A percentile compares a stretch with the other conserved stretches of the same genome.
phyloP scores from a whole-genome alignment of 2,329 filamentous ascomycete genomes.

The Harringtonia aguacate region DNA sequence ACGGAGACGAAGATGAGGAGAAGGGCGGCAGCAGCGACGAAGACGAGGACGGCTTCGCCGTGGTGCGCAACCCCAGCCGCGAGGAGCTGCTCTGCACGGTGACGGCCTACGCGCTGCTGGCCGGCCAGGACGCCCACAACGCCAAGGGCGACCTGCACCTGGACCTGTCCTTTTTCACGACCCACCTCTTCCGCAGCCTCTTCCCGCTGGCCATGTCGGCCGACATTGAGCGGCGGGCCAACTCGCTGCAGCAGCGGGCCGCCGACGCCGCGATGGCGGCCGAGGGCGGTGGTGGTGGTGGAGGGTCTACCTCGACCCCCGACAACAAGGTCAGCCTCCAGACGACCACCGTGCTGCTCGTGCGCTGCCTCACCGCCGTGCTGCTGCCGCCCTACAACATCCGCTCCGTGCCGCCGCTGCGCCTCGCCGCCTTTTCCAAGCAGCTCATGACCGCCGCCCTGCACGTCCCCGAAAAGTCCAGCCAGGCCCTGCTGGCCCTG shows the following conservation, averaged over 20 bases:
- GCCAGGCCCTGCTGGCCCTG: conserved; percentile 67
- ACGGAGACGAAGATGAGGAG: conserved; percentile 29
- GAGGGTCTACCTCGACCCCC: conserved; percentile 19
- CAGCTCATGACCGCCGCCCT: conserved; percentile 73
- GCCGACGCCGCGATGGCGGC: conserved; percentile 33
- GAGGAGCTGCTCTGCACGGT: conserved; percentile 90
- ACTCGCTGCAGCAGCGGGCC: conserved; percentile 61
- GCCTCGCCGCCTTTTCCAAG: conserved; percentile 88
- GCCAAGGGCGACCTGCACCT: conserved; percentile 72
- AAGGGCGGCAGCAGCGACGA: conserved; percentile 34
- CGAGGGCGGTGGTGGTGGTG: background rate
- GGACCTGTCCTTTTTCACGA: conserved; percentile 91
- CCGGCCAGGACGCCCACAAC: conserved; percentile 85
- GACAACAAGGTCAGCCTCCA: conserved; percentile 75
- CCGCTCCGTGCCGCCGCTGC: conserved; percentile 65
- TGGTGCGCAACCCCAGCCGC: conserved; percentile 63
- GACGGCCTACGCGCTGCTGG: conserved; percentile 91
- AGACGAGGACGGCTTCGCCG: conserved; percentile 35
- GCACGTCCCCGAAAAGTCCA: conserved; percentile 84
- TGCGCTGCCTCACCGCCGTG: conserved; percentile 74
- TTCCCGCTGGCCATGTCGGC: conserved; percentile 69
- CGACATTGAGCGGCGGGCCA: conserved; percentile 73
- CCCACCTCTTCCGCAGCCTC: conserved; percentile 81
- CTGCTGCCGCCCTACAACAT: conserved; percentile 67
- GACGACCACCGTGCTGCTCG: conserved; percentile 84